Percentiles rank a stretch among this genome's conserved stretches.
Evolutionary conservation across 1,284 basidiomycete species (phyloP).

Genomic region (Austroboletus rostrupii): DNA sequence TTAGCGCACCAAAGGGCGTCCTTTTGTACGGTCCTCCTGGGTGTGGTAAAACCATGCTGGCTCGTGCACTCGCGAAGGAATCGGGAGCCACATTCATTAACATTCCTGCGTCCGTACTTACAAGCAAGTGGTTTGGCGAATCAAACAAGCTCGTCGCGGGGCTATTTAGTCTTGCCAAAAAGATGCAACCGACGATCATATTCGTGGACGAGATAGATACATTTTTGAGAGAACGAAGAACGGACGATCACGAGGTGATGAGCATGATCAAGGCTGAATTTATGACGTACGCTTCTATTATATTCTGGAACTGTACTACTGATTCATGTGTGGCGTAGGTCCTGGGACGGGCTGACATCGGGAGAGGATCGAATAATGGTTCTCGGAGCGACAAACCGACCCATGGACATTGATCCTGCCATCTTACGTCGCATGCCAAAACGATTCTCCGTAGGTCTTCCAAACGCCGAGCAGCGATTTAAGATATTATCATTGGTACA

Average conservation of each 20-base stretch:
- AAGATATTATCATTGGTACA: conserved; percentile 87
- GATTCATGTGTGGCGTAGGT: conserved; percentile 39
- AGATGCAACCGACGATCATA: conserved; percentile 84
- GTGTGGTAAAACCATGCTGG: conserved; percentile 94
- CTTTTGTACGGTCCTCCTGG: conserved; percentile 89
- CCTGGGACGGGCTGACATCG: conserved; percentile 97
- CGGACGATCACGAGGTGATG: conserved; percentile 95
- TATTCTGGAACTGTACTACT: not conserved
- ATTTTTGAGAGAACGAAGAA: conserved; percentile 84
- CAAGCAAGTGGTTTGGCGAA: conserved; percentile 98
- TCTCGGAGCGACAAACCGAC: conserved; percentile 94
- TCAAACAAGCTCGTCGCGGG: conserved; percentile 96
- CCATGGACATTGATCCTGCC: conserved; percentile 92
- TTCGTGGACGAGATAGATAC: conserved; percentile 98
- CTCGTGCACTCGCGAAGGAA: conserved; percentile 94
- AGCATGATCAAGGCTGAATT: conserved; percentile 99
- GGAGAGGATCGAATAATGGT: conserved; percentile 85
- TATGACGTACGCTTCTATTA: conserved; percentile 75
- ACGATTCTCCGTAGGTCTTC: conserved; percentile 88
- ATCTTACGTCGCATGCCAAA: conserved; percentile 97
- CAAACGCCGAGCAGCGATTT: conserved; percentile 75
- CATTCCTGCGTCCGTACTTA: conserved; percentile 74
- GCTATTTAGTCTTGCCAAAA: conserved; percentile 84
- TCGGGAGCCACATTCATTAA: conserved; percentile 96
- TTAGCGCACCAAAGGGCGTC: conserved; percentile 77